Base-by-base conservation (phyloP, 352 stramenopile genomes). In the Phytophthora aleatoria region DNA sequence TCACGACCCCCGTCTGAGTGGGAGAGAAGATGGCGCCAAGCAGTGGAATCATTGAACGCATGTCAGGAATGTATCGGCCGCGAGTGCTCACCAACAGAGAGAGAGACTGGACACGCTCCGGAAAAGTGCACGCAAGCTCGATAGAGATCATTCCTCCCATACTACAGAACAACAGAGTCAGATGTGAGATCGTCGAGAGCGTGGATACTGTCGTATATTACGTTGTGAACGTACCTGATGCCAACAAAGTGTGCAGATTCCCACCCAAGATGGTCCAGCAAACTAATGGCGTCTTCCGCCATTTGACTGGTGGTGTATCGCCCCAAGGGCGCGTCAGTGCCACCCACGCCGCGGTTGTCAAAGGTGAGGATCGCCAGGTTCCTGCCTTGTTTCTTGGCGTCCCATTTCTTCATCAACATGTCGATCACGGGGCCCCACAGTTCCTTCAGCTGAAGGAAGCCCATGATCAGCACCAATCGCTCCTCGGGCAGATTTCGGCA, bases 101-200 rank as follows among this genome's bases (percentile, higher is more conserved):
- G n/a, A 85, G 57, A n/a, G 78, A 87, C 26, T 60, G 45, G 16
- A 87, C 69, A 5, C 73, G 75, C 36, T 84, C 41, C 9, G 73
- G 67, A 11, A 64, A 63, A 2, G 52, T 36, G 44, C 63, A 69
- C 2, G 73, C 67, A 4, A 85, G 55, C 63, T 87, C 76, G 30
- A 81, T 71, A 15, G 77, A 61, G 56, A 83, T 76, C 77, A 87
- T 85, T 26, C 75, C 75, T n/a, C 75, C 77, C 66, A 86, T 81
- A 27, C 67, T 73, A 47, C 35, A 51, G 16, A 51, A 41, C 1
- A 33, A 28, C 49, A 27, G 35, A 36, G 42, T 61, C 26, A 61
- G 36, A 53, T 52, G 41, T 43, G 16, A 59, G 31, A 31, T 12
- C 33, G 10, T 38, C 33, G 28, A 57, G 38, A 16, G 9, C 15